phyloP scores from a whole-genome alignment of 148 eudicot species.

The Chenopodium berlandieri region DNA sequence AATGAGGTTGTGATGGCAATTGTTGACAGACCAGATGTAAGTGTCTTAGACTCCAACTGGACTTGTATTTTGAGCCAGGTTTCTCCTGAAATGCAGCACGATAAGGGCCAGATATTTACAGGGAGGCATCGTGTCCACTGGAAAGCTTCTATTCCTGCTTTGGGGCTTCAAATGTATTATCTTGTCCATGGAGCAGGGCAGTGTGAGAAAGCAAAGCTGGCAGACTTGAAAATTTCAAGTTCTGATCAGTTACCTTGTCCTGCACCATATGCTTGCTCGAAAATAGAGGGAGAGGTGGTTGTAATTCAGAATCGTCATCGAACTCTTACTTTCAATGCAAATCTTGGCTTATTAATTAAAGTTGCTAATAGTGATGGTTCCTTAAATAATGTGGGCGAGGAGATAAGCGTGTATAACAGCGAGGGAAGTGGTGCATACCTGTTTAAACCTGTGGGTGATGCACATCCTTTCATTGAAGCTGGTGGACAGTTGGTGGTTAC shows the following conservation, averaged over 20 bases:
- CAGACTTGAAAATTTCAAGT: constrained; percentile 48
- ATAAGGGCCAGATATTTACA: constrained; percentile 54
- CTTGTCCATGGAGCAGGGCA: constrained; percentile 60
- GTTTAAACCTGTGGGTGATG: constrained; percentile 82
- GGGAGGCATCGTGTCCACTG: constrained; percentile 86
- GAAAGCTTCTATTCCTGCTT: constrained; percentile 82
- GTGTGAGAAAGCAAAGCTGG: constrained; percentile 74
- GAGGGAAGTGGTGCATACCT: constrained; percentile 88
- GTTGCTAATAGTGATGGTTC: constrained; percentile 54
- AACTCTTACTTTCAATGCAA: constrained; percentile 57
- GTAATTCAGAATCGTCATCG: constrained; percentile 60
- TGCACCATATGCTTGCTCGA: constrained; percentile 65
- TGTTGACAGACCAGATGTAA: constrained; percentile 78
- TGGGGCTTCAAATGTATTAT: constrained; percentile 88
- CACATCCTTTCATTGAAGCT: constrained; percentile 48
- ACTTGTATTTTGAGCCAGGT: constrained; percentile 90
- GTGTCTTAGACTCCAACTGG: constrained; percentile 91
- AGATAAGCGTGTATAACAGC: constrained; percentile 80
- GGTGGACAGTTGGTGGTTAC: constrained; percentile 63
- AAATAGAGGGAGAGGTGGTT: constrained; percentile 48
- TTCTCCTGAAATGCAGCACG: constrained; percentile 89
- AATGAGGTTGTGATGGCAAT: constrained; percentile 83
- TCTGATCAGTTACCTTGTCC: constrained; percentile 57
- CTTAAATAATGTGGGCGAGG: constrained; percentile 53
- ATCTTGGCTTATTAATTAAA: constrained; percentile 65